phyloP scores from a whole-genome alignment of 139 green algal genomes.

The Coccomyxa sp. region DNA sequence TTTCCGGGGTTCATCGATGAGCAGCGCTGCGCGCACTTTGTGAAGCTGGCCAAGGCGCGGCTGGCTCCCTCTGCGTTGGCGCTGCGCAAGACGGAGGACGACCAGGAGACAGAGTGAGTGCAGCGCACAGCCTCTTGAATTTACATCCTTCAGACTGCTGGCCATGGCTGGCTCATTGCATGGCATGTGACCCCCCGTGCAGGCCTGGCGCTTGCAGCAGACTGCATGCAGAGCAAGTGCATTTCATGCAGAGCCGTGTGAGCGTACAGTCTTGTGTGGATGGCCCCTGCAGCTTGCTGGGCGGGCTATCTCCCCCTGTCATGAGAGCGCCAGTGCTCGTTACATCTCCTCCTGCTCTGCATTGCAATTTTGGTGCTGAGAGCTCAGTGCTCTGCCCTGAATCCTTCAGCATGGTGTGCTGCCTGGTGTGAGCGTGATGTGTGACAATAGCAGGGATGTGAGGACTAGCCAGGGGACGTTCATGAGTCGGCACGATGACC shows the following conservation, averaged over 20 bases:
- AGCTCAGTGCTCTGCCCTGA: neutral
- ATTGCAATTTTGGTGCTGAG: neutral
- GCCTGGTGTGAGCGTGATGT: neutral
- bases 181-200: too few relatives aligned
- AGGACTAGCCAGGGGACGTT: constrained; percentile 47
- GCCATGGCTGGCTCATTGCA: too few relatives aligned
- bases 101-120: neutral
- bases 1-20: constrained; percentile 35
- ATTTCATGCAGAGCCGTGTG: too few relatives aligned
- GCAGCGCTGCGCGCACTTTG: constrained; percentile 27
- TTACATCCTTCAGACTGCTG: too few relatives aligned
- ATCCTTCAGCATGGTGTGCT: neutral
- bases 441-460: constrained; percentile 36
- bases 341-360: neutral
- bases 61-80: constrained; percentile 36
- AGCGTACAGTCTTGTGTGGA: too few relatives aligned
- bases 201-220: neutral
- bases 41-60: constrained; percentile 28
- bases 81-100: constrained; percentile 37
- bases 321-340: neutral
- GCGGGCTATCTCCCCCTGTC: neutral
- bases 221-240: too few relatives aligned
- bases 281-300: neutral
- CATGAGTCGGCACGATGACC: constrained; percentile 30
- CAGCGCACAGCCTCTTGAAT: neutral